phyloP scores from a whole-genome alignment of 2,329 filamentous ascomycete genomes.

The Diaporthe sp. region DNA sequence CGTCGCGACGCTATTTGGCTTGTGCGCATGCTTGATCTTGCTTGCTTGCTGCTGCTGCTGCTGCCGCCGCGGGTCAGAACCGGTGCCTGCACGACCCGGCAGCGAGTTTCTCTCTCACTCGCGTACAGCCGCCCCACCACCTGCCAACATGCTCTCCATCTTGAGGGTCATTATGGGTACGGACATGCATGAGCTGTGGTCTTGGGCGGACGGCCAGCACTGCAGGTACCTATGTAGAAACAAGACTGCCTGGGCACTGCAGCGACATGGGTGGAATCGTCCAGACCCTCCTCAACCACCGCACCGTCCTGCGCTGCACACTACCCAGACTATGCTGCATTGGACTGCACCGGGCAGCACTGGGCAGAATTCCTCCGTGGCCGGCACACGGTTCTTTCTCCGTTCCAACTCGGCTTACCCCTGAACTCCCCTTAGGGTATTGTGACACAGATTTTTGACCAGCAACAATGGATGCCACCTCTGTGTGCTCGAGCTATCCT shows the following conservation, averaged over 20 bases:
- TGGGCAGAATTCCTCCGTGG: constrained; percentile 26
- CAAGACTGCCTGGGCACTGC: constrained; percentile 19
- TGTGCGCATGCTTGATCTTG: neutral
- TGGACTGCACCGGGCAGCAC: constrained; percentile 17
- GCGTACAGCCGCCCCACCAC: constrained; percentile 9
- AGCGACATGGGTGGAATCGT: constrained; percentile 10
- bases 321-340: constrained; percentile 9
- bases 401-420: constrained; percentile 22
- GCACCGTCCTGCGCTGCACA: neutral
- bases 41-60: neutral
- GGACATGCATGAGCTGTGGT: constrained; percentile 15
- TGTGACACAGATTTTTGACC: constrained; percentile 30
- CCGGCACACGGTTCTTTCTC: constrained; percentile 27
- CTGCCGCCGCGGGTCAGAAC: neutral
- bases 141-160: constrained; percentile 27
- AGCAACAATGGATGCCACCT: constrained; percentile 12
- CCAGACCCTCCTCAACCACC: constrained; percentile 20
- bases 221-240: constrained; percentile 22
- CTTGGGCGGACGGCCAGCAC: neutral
- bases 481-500: constrained; percentile 26
- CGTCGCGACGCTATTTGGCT: constrained; percentile 7
- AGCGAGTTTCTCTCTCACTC: neutral
- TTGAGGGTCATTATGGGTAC: constrained; percentile 26
- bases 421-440: constrained; percentile 16
- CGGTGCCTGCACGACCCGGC: neutral